These are phyloP conservation scores for Phytomonas sp. DNA, from an alignment of 208 protist genomes.

Conservation along the genomic window DNA sequence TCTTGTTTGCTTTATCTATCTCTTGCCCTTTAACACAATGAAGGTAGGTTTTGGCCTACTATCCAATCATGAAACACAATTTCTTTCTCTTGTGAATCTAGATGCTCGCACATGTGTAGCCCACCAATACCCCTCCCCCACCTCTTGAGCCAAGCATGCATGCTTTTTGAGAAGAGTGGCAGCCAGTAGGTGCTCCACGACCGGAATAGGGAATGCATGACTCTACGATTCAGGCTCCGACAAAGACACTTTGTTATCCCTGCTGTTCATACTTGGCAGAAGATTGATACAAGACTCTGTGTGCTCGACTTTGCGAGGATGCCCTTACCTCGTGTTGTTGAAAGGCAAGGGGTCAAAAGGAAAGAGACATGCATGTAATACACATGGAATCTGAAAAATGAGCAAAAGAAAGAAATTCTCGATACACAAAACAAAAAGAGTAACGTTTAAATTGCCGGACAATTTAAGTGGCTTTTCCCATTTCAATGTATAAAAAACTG, in stretches of 20 bases:
- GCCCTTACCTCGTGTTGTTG: neutral
- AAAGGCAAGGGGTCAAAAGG: neutral
- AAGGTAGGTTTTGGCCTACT: neutral
- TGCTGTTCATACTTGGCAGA: neutral
- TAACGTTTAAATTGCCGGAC: neutral
- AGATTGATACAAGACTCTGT: neutral
- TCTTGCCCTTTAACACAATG: neutral
- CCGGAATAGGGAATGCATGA: neutral
- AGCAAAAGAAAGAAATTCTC: neutral
- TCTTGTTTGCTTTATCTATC: neutral
- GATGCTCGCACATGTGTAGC: neutral
- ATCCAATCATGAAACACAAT: neutral
- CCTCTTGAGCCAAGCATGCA: neutral
- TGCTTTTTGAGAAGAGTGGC: neutral
- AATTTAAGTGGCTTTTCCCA: neutral
- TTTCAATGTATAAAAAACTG: neutral
- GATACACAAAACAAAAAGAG: conserved; percentile 10
- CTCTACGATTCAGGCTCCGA: neutral
- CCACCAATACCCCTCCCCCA: neutral
- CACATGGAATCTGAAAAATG: neutral
- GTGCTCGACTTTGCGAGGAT: neutral
- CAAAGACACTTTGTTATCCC: neutral
- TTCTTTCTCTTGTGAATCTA: neutral
- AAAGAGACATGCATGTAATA: neutral
- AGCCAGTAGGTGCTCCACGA: neutral